These are phyloP conservation scores for Dysphania ambrosioides DNA, from an alignment of 148 eudicot genomes.

Conservation along the genomic window DNA sequence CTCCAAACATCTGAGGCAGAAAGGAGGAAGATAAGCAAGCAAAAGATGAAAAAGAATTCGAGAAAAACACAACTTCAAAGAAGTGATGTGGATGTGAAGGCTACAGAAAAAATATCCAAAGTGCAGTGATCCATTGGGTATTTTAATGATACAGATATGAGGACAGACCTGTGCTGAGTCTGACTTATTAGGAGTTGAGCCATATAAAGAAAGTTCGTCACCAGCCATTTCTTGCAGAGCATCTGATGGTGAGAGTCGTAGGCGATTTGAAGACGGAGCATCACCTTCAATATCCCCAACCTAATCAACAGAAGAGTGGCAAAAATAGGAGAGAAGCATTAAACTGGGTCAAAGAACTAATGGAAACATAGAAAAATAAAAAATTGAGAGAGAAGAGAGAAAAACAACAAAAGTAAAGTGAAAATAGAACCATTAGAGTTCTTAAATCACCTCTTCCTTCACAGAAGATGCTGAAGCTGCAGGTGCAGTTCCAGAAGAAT, in stretches of 20 bases:
- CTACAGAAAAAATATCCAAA: neutral
- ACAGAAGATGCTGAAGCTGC: constrained; percentile 43
- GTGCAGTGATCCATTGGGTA: neutral
- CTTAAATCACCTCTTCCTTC: constrained; percentile 77
- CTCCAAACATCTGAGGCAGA: neutral
- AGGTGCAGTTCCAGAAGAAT: constrained; percentile 56
- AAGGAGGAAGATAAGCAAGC: neutral
- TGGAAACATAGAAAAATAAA: neutral
- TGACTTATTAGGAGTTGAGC: constrained; percentile 75
- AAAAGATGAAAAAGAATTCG: neutral
- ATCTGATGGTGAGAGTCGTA: constrained; percentile 80
- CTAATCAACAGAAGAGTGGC: constrained; percentile 32
- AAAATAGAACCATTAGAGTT: neutral
- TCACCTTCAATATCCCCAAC: constrained; percentile 89
- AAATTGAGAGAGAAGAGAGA: neutral
- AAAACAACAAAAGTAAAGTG: neutral
- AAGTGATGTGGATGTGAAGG: neutral
- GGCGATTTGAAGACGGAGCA: constrained; percentile 60
- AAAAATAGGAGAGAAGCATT: too few relatives aligned
- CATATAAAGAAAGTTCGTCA: constrained; percentile 83
- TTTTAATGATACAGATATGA: neutral
- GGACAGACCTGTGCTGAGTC: constrained; percentile 72
- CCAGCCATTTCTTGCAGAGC: constrained; percentile 77
- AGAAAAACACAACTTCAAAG: neutral
- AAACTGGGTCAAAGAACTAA: neutral